These are phyloP conservation scores for Vitis rupestris DNA, from an alignment of 164 flowering plant species.

Conservation along the genomic window DNA sequence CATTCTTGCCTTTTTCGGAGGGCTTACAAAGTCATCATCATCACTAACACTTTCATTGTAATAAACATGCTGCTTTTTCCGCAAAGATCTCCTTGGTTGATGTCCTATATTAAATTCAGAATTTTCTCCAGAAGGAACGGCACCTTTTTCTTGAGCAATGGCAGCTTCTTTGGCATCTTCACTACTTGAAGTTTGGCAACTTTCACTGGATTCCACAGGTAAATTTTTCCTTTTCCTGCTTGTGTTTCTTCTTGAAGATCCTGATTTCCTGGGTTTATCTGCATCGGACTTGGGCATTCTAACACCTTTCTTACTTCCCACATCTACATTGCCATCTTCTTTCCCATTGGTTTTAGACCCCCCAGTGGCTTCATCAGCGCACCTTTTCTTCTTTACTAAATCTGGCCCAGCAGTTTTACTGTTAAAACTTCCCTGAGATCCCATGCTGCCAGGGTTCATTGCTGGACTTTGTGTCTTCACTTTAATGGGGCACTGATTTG, in stretches of 20 bases:
- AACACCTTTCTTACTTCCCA: conserved; percentile 13
- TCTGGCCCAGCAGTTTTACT: background rate
- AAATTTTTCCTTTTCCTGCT: conserved; percentile 16
- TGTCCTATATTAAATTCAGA: conserved; percentile 13
- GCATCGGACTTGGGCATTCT: conserved; percentile 11
- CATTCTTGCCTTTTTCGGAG: conserved; percentile 19
- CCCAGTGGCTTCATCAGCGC: conserved; percentile 1
- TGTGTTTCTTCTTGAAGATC: conserved; percentile 8
- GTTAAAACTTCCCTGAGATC: conserved; percentile 1
- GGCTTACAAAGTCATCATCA: conserved; percentile 35
- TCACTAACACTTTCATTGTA: conserved; percentile 52
- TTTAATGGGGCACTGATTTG: conserved; percentile 10
- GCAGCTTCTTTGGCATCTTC: conserved; percentile 7
- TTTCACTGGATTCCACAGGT: conserved; percentile 22
- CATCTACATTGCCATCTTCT: conserved; percentile 3
- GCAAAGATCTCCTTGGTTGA: conserved; percentile 39
- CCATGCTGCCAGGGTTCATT: conserved; percentile 2
- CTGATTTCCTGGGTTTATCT: conserved; percentile 5
- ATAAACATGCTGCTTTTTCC: conserved; percentile 44
- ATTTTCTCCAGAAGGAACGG: conserved; percentile 7
- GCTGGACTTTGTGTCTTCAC: conserved; percentile 6
- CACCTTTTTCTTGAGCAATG: conserved; percentile 8
- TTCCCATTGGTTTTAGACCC: conserved; percentile 5
- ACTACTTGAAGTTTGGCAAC: conserved; percentile 4
- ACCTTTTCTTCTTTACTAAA: conserved; percentile 5